These are phyloP conservation scores for Linum lewisii DNA, from an alignment of 345 rosid species.

Conservation along the genomic window DNA sequence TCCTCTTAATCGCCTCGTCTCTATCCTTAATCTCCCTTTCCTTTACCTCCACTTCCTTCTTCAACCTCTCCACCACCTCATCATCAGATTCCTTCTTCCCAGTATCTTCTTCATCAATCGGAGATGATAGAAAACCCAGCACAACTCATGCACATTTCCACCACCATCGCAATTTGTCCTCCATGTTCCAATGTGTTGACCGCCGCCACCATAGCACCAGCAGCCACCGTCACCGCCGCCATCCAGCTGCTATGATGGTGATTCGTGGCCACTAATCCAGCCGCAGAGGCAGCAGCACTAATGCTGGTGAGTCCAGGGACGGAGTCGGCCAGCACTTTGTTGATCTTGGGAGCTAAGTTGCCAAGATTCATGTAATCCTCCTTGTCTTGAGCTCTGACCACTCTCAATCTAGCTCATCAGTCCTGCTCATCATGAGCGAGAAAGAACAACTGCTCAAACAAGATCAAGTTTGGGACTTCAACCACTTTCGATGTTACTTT, in stretches of 20 bases:
- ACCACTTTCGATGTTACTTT: too few species aligned
- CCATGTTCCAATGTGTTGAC: conserved; percentile 38
- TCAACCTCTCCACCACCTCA: too few species aligned
- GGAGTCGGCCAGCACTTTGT: conserved; percentile 35
- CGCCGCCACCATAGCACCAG: conserved; percentile 27
- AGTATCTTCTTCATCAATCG: too few species aligned
- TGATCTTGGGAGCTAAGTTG: conserved; percentile 27
- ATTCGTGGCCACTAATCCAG: background rate
- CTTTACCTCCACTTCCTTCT: too few species aligned
- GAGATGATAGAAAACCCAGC: conserved; percentile 28
- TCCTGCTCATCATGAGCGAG: too few species aligned
- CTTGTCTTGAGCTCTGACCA: conserved; percentile 35
- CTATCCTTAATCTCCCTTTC: too few species aligned
- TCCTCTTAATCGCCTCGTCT: too few species aligned
- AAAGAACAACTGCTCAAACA: too few species aligned
- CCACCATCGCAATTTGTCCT: conserved; percentile 44
- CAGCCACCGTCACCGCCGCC: conserved; percentile 24
- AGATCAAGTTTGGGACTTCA: too few species aligned
- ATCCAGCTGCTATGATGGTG: too few species aligned
- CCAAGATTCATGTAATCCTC: conserved; percentile 38
- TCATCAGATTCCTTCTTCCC: conserved; percentile 28
- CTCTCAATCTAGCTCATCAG: conserved; percentile 21
- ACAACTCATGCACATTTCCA: conserved; percentile 45
- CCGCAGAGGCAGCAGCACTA: conserved; percentile 28
- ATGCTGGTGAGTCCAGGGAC: conserved; percentile 33